These are phyloP conservation scores for Nannochloropsis oceanica DNA, from an alignment of 108 stramenopile species.

Conservation along the genomic window DNA sequence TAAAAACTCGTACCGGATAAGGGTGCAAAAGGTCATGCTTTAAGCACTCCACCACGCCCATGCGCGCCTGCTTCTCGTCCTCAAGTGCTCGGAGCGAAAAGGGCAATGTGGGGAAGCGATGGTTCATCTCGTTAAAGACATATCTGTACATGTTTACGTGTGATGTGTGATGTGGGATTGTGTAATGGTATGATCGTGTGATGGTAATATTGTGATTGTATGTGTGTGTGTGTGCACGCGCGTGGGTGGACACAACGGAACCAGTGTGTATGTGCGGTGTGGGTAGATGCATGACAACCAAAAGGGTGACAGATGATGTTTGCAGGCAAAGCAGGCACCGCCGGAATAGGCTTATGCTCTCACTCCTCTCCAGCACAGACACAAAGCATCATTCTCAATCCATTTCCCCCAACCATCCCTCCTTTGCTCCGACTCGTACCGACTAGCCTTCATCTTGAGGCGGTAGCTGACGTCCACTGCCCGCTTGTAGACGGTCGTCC, in stretches of 20 bases:
- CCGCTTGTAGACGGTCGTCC: constrained; percentile 95
- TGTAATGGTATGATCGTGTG: no score
- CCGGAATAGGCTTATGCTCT: no score
- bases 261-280: no score
- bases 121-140: constrained; percentile 59
- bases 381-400: no score
- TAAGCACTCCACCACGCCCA: constrained; percentile 86
- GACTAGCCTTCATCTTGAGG: constrained; percentile 85
- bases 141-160: neutral
- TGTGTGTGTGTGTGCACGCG: neutral
- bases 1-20: constrained; percentile 50
- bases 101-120: constrained; percentile 87
- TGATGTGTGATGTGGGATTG: no score
- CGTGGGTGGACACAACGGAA: neutral
- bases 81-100: constrained; percentile 86
- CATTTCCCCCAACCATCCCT: no score
- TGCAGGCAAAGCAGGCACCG: no score
- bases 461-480: constrained; percentile 70
- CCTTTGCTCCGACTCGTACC: neutral
- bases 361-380: no score
- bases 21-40: constrained; percentile 74
- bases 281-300: no score
- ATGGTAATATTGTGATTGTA: neutral
- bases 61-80: constrained; percentile 64
- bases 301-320: no score